Base-by-base conservation (phyloP, 2,329 filamentous ascomycete species). In the Alternaria arborescens region DNA sequence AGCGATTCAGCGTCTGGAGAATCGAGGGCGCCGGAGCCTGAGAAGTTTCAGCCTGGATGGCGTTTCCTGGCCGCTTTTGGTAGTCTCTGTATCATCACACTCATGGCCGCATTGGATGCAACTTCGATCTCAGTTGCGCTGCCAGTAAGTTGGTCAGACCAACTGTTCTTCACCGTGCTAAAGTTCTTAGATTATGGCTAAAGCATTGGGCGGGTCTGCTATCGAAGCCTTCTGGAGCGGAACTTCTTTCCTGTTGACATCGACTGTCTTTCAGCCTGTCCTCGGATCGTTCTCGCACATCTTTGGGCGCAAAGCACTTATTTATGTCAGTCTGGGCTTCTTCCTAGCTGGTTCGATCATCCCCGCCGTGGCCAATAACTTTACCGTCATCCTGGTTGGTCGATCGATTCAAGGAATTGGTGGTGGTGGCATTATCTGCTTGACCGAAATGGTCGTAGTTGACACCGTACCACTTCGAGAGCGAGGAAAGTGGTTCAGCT, bases 51-150 rank as follows among this genome's bases (percentile, higher is more conserved):
- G 34, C 73, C 74, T 48, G 71, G 72, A 69, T 73, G 71, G 70
- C 64, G 68, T 7, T 73, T 73, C 51, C 7, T 61, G n/a, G 64
- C 62, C 34, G 66, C 65, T 4, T 68, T 87, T 67, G 64, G 74
- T 30, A 84, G 85, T 38, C 78, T 89, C 7, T 79, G 81, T 8
- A 79, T 86, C 46, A 80, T 90, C 54, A 84, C 84, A 4, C 78
- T 90, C 18, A 88, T 88, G 78, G 86, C 87, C 2, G 87, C 88
- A 12, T 80, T 91, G 28, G 88, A 91, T 73, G 88, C 87, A 4
- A 90, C 88, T 1, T 89, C 86, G 4, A 81, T 90, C 52, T 87
- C 86, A 4, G 87, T 89, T 7, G 87, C 88, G 4, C 76, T 90
- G 44, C 73, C 77, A 12, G 77, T 78, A 69, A 14, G 73, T 60